Evolutionary conservation across 1,139 yeast genomes (phyloP).

Genomic region (Yamadazyma triangularis): DNA sequence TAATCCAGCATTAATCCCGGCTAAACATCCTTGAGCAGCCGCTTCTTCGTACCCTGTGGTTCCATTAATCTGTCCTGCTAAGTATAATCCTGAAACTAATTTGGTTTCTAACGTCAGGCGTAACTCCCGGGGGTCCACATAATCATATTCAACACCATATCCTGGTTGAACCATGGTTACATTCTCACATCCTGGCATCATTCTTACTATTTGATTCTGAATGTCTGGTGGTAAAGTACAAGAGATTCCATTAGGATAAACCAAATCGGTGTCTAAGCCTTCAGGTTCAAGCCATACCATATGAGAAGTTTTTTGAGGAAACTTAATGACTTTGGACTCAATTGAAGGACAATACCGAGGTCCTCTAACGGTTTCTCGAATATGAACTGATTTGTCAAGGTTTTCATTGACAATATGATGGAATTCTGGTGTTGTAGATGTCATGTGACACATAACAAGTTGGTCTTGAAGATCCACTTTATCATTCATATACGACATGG

Average conservation of each 20-base stretch:
- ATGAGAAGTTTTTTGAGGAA: constrained; percentile 72
- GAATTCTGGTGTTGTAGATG: constrained; percentile 70
- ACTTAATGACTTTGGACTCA: constrained; percentile 82
- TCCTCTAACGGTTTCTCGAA: constrained; percentile 90
- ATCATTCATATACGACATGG: constrained; percentile 87
- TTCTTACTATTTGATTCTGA: constrained; percentile 65
- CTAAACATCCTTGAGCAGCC: constrained; percentile 92
- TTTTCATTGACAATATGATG: constrained; percentile 69
- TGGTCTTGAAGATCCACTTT: constrained; percentile 51
- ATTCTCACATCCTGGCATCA: constrained; percentile 87
- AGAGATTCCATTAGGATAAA: constrained; percentile 95
- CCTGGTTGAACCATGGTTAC: constrained; percentile 91
- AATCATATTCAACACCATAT: constrained; percentile 97
- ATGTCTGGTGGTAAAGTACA: constrained; percentile 96
- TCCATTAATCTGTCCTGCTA: constrained; percentile 98
- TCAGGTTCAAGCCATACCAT: constrained; percentile 96
- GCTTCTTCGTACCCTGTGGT: constrained; percentile 99
- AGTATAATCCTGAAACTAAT: constrained; percentile 66
- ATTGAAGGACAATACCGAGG: constrained; percentile 98
- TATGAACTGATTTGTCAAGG: constrained; percentile 80
- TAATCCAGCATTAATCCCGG: constrained; percentile 91
- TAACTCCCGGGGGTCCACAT: constrained; percentile 89
- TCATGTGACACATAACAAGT: constrained; percentile 71
- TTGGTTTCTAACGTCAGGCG: constrained; percentile 78
- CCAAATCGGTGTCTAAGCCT: constrained; percentile 77